Conservation (phyloP, 148 eudicot genomes). For the Arctostaphylos glauca region DNA sequence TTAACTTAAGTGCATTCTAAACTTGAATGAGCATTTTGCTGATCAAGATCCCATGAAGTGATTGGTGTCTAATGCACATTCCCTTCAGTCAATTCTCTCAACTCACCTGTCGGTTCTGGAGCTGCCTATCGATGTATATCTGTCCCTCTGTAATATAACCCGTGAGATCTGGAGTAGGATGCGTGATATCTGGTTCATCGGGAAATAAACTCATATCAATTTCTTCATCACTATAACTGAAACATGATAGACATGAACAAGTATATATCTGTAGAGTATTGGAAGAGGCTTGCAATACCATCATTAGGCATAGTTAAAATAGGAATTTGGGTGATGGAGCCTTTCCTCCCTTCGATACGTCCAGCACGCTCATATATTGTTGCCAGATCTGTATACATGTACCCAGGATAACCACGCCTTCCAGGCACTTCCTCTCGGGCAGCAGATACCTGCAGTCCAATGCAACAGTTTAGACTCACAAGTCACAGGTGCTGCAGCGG, state of each 20-base stretch:
- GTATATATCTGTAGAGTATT: background rate
- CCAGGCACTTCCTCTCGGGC: conserved; percentile 99
- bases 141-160: conserved; percentile 97
- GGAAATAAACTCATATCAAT: conserved; percentile 7
- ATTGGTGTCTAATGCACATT: background rate
- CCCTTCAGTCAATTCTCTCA: background rate
- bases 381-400: conserved; percentile 97
- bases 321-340: conserved; percentile 93
- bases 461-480: background rate
- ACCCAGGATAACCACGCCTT: conserved; percentile 99
- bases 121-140: conserved; percentile 92
- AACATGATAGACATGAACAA: background rate
- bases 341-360: conserved; percentile 91
- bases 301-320: conserved; percentile 96
- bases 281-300: conserved; percentile 37
- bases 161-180: conserved; percentile 98
- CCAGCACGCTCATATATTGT: conserved; percentile 98
- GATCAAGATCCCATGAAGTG: background rate
- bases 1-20: too few relatives aligned
- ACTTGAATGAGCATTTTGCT: too few relatives aligned
- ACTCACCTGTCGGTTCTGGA: conserved; percentile 83
- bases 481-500: background rate
- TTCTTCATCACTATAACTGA: background rate
- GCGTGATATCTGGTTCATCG: conserved; percentile 72
- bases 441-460: conserved; percentile 79